A percentile compares a stretch with the other conserved stretches of the same genome.
These are phyloP conservation scores for Hamamelis virginiana DNA, from an alignment of 164 flowering plant species.

Conservation along the genomic window DNA sequence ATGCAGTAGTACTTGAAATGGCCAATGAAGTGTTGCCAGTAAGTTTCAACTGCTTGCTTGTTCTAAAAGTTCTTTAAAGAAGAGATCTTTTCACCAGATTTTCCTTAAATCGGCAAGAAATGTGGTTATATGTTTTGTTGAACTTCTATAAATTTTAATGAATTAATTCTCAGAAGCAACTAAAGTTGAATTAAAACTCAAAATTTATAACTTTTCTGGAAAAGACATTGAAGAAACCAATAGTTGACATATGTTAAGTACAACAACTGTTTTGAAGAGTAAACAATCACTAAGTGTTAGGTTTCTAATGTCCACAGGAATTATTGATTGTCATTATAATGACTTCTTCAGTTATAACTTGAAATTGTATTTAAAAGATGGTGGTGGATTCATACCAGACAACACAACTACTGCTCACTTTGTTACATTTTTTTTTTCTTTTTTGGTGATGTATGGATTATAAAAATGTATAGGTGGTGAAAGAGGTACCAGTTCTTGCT, in stretches of 20 bases:
- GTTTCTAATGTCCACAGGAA: not conserved
- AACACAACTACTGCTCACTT: not conserved
- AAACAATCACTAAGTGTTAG: not conserved
- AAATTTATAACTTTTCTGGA: not conserved
- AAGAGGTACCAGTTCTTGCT: constrained; percentile 88
- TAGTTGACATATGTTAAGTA: too few species aligned
- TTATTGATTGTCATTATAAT: not conserved
- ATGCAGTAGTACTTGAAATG: constrained; percentile 96
- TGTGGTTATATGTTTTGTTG: not conserved
- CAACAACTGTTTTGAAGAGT: too few species aligned
- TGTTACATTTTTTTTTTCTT: too few species aligned
- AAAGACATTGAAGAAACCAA: not conserved
- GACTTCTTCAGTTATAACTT: not conserved
- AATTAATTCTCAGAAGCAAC: not conserved
- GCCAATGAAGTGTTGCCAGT: constrained; percentile 97
- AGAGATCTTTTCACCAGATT: not conserved
- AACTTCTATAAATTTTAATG: not conserved
- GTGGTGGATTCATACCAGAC: not conserved
- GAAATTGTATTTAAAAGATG: not conserved
- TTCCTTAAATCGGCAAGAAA: not conserved
- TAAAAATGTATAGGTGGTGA: constrained; percentile 61
- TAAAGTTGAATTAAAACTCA: not conserved
- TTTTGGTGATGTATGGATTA: not conserved
- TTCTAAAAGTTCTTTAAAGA: not conserved
- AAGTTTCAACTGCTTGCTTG: constrained; percentile 33